Conservation (phyloP, 257 asterid species). For the Hygrophila difformis region DNA sequence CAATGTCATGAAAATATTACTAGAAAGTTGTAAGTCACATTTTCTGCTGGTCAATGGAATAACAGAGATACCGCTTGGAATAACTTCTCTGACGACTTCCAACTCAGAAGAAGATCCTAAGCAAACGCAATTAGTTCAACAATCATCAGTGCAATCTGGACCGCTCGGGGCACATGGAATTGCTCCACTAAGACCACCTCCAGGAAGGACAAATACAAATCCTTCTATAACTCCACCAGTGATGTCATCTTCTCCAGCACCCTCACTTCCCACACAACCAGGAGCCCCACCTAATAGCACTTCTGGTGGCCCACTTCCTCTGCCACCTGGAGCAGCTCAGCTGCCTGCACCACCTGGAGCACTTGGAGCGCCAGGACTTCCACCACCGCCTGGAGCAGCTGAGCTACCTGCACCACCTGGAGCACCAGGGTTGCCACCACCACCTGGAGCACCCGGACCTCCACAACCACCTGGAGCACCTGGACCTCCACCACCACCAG, state of each 20-base stretch:
- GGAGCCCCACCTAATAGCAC: too few species aligned
- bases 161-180: slow-evolving; percentile 84
- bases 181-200: slow-evolving; percentile 27
- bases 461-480: slow-evolving; percentile 20
- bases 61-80: slow-evolving; percentile 31
- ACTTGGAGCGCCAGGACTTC: too few species aligned
- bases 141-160: slow-evolving; percentile 40
- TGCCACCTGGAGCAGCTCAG: too few species aligned
- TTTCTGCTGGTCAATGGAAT: slow-evolving; percentile 24
- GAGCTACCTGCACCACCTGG: not conserved
- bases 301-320: too few species aligned
- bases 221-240: too few species aligned
- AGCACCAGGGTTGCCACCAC: slow-evolving; percentile 23
- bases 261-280: too few species aligned
- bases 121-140: slow-evolving; percentile 23
- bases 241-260: too few species aligned
- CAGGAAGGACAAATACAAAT: slow-evolving; percentile 17
- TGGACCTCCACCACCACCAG: slow-evolving; percentile 22
- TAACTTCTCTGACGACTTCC: slow-evolving; percentile 21
- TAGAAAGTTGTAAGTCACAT: slow-evolving; percentile 20
- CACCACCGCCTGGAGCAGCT: slow-evolving; percentile 15
- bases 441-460: slow-evolving; percentile 23
- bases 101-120: slow-evolving; percentile 18
- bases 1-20: slow-evolving; percentile 18
- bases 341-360: too few species aligned